phyloP scores from a whole-genome alignment of 2,329 filamentous ascomycete genomes.

The Neurospora crassa region DNA sequence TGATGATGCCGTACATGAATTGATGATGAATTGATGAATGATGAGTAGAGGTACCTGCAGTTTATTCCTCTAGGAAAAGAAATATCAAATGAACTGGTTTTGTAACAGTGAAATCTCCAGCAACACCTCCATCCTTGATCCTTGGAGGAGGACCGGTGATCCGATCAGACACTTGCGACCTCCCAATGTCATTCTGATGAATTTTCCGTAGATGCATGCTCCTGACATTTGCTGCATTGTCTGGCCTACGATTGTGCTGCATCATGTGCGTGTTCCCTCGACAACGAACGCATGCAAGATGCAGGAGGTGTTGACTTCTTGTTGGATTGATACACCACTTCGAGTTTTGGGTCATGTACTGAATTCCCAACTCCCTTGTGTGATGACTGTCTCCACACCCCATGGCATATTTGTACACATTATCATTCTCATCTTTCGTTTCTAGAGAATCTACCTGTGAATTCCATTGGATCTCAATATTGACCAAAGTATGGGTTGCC shows the following conservation, averaged over 20 bases:
- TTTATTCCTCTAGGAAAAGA: too few species aligned
- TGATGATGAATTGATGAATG: too few species aligned
- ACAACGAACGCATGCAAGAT: not conserved
- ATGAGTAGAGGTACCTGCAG: too few species aligned
- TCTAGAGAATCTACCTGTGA: not conserved
- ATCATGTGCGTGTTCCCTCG: not conserved
- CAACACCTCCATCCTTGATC: rapidly evolving
- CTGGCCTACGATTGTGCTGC: not conserved
- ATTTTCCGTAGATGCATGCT: not conserved
- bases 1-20: too few species aligned
- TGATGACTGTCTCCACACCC: not conserved
- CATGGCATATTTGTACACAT: not conserved
- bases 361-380: not conserved
- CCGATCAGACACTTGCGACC: too few species aligned
- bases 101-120: too few species aligned
- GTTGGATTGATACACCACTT: not conserved
- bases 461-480: not conserved
- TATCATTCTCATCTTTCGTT: not conserved
- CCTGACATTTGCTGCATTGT: not conserved
- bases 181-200: too few species aligned
- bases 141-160: too few species aligned
- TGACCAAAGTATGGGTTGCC: not conserved
- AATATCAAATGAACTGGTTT: too few species aligned
- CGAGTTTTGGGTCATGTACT: too few species aligned
- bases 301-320: not conserved